Conservation (phyloP, 2,329 filamentous ascomycete species). For the Seiridium unicorne region DNA sequence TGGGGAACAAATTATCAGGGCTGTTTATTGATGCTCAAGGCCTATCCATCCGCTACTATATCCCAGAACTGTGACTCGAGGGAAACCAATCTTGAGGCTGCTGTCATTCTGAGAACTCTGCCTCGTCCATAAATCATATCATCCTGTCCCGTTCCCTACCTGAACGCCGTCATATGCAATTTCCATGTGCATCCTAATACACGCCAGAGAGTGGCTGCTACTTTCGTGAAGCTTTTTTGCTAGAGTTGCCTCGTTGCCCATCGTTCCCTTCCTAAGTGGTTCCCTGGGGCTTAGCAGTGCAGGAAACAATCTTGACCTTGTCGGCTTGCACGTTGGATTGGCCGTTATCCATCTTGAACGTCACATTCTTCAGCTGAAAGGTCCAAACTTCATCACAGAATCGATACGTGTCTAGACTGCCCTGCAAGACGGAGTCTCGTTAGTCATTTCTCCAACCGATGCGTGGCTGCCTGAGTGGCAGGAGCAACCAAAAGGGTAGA, state of each 20-base stretch:
- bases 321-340: conserved; percentile 74
- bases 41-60: no score
- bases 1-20: no score
- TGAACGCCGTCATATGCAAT: not conserved
- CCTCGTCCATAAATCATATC: not conserved
- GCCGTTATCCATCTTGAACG: conserved; percentile 92
- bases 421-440: conserved; percentile 49
- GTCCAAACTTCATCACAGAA: conserved; percentile 99
- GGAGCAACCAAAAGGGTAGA: no score
- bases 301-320: conserved; percentile 98
- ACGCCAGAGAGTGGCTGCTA: not conserved
- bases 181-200: no score
- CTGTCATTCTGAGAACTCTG: no score
- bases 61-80: no score
- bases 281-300: conserved; percentile 71
- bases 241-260: no score
- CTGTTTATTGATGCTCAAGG: no score
- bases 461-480: not conserved
- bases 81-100: no score
- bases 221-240: not conserved
- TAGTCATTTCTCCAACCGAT: not conserved
- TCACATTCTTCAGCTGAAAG: conserved; percentile 96
- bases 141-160: not conserved
- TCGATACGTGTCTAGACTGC: conserved; percentile 94
- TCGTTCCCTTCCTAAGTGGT: not conserved